phyloP scores from a whole-genome alignment of 1,139 yeast genomes.

The Scheffersomyces illinoinensis region DNA sequence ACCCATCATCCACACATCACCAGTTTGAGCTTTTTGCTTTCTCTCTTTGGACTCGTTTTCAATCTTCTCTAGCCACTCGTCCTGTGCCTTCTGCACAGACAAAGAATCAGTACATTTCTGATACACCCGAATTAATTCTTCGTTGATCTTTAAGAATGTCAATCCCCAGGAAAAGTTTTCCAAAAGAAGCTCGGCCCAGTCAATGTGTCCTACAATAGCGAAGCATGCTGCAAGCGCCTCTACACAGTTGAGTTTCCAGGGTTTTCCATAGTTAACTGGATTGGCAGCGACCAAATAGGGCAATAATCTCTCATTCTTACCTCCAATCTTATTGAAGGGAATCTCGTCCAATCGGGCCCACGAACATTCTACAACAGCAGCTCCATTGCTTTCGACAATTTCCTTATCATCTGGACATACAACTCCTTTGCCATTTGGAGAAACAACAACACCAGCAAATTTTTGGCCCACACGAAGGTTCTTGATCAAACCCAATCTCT shows the following conservation, averaged over 20 bases:
- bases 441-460: conserved; percentile 84
- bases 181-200: conserved; percentile 81
- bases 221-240: conserved; percentile 98
- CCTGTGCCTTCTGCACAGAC: conserved; percentile 73
- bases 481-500: conserved; percentile 80
- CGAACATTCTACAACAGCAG: conserved; percentile 97
- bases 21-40: conserved; percentile 50
- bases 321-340: conserved; percentile 93
- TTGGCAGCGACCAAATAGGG: conserved; percentile 96
- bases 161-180: conserved; percentile 92
- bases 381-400: conserved; percentile 78
- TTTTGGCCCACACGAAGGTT: conserved; percentile 86
- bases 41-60: conserved; percentile 71
- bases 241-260: conserved; percentile 95
- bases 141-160: conserved; percentile 78
- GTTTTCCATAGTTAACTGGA: conserved; percentile 95
- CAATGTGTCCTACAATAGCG: conserved; percentile 88
- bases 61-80: conserved; percentile 67
- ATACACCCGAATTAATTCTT: conserved; percentile 73
- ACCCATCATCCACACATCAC: conserved; percentile 79
- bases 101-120: conserved; percentile 79
- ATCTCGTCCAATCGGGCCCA: conserved; percentile 97
- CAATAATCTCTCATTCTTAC: conserved; percentile 78
- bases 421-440: conserved; percentile 89
- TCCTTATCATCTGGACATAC: conserved; percentile 88